Evolutionary conservation across 2,329 filamentous ascomycete species (phyloP).

Genomic region (Anthostomella pinea): DNA sequence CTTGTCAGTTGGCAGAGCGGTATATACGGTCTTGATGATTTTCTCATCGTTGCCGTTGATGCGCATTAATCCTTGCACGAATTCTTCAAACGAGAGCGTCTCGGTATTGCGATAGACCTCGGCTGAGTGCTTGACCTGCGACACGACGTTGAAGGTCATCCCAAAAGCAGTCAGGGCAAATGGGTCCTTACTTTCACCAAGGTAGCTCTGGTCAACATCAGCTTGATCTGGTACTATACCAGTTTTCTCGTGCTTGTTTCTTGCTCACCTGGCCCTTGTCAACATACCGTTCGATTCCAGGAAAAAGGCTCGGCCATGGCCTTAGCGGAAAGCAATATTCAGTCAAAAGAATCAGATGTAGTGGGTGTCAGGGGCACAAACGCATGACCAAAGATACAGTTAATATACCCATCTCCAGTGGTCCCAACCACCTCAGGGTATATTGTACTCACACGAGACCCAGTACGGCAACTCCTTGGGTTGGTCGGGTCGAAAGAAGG

Average conservation of each 20-base stretch:
- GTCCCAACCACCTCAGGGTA: not conserved
- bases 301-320: conserved; percentile 22
- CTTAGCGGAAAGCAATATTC: conserved; percentile 8
- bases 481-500: conserved; percentile 5
- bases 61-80: conserved; percentile 21
- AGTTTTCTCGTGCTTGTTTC: not conserved
- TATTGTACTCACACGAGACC: conserved; percentile 10
- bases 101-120: conserved; percentile 23
- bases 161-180: conserved; percentile 24
- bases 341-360: not conserved
- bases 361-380: not conserved
- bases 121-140: conserved; percentile 17
- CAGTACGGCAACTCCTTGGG: conserved; percentile 13
- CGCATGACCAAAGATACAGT: conserved; percentile 4
- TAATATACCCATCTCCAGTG: not conserved
- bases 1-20: conserved; percentile 17
- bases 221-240: not conserved
- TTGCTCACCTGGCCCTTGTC: conserved; percentile 17
- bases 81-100: conserved; percentile 23
- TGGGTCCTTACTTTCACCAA: conserved; percentile 17
- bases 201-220: conserved; percentile 2
- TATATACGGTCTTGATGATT: conserved; percentile 17
- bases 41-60: conserved; percentile 17
- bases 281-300: conserved; percentile 19
- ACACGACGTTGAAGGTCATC: conserved; percentile 24